These are phyloP conservation scores for Spizellomyces punctatus DNA, from an alignment of 192 early-diverging fungal genomes.

Conservation along the genomic window DNA sequence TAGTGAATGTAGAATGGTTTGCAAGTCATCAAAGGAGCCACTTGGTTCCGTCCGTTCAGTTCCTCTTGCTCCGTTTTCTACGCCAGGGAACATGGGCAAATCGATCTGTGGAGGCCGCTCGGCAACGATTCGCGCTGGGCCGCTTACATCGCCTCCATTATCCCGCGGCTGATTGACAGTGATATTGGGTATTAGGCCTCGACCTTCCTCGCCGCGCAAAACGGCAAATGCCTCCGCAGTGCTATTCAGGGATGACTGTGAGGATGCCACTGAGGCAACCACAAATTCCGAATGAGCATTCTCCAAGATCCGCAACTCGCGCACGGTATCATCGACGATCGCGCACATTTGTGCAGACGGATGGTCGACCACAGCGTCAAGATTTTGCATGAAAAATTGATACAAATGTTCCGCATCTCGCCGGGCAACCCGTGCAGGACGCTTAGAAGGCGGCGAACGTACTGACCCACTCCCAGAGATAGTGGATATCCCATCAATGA, in stretches of 20 bases:
- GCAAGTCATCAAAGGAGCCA: slow-evolving; percentile 23
- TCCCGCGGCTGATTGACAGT: not conserved
- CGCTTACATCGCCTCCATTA: not conserved
- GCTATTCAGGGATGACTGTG: not conserved
- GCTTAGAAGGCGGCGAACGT: not conserved
- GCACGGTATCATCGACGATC: not conserved
- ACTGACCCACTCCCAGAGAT: not conserved
- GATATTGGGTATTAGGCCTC: not conserved
- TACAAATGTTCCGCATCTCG: slow-evolving; percentile 17
- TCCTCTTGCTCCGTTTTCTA: not conserved
- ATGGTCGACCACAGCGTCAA: slow-evolving; percentile 11
- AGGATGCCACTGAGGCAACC: not conserved
- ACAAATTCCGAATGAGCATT: not conserved
- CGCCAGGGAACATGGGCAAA: not conserved
- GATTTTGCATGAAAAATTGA: slow-evolving; percentile 12
- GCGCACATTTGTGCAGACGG: not conserved
- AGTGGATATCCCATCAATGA: slow-evolving; percentile 52
- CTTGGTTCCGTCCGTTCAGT: not conserved
- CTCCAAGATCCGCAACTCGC: not conserved
- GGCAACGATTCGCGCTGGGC: not conserved
- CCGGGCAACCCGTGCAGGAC: not conserved
- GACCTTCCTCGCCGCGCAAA: too few species aligned
- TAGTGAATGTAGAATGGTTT: slow-evolving; percentile 10
- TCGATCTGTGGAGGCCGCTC: not conserved
- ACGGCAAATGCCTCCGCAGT: not conserved